Percentiles rank a stretch among this genome's conserved stretches.
Conservation (phyloP, 2,329 filamentous ascomycete genomes). For the Onygenales sp. region DNA sequence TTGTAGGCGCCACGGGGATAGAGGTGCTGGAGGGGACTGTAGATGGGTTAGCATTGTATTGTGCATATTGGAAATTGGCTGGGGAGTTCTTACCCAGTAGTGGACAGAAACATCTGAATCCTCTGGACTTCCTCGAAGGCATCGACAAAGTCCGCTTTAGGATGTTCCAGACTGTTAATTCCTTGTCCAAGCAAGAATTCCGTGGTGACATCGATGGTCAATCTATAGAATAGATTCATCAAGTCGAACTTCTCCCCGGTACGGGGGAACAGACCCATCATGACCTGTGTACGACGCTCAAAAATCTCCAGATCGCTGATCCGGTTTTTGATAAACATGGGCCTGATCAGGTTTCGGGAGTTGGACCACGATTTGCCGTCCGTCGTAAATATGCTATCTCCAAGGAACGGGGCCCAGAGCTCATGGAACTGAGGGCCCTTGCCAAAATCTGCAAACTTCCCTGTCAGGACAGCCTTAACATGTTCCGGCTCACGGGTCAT, state of each 20-base stretch:
- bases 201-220: slow-evolving; percentile 67
- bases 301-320: slow-evolving; percentile 69
- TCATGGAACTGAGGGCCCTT: slow-evolving; percentile 65
- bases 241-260: slow-evolving; percentile 28
- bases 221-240: slow-evolving; percentile 35
- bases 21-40: slow-evolving; percentile 47
- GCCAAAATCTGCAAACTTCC: slow-evolving; percentile 67
- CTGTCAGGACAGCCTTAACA: slow-evolving; percentile 70
- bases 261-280: slow-evolving; percentile 56
- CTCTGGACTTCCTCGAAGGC: slow-evolving; percentile 69
- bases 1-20: slow-evolving; percentile 53
- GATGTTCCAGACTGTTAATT: slow-evolving; percentile 48
- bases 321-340: slow-evolving; percentile 70
- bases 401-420: slow-evolving; percentile 51
- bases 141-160: slow-evolving; percentile 60
- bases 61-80: background rate
- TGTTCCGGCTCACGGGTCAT: slow-evolving; percentile 72
- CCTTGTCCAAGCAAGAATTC: slow-evolving; percentile 68
- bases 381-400: slow-evolving; percentile 62
- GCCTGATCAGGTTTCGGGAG: slow-evolving; percentile 62
- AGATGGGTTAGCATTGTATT: background rate
- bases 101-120: slow-evolving; percentile 44
- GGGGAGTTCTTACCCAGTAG: background rate
- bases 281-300: slow-evolving; percentile 59
- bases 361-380: slow-evolving; percentile 64